Percentiles rank a stretch among this genome's conserved stretches.
phyloP scores from a whole-genome alignment of 208 protist species.

The Tritrichomonas musculus region DNA sequence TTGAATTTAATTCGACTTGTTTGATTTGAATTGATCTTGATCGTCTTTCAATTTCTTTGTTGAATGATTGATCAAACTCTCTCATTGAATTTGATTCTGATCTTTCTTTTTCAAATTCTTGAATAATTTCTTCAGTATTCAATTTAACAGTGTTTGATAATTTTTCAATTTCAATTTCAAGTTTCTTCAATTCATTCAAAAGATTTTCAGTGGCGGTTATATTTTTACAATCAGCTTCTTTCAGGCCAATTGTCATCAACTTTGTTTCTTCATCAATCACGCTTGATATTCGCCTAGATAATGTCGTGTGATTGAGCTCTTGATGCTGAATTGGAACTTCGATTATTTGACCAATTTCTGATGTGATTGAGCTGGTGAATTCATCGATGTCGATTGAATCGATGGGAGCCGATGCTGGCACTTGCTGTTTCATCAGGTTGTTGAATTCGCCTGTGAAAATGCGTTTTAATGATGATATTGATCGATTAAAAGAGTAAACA shows the following conservation, averaged over 20 bases:
- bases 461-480: neutral
- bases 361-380: neutral
- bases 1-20: neutral
- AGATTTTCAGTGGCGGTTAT: neutral
- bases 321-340: neutral
- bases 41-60: neutral
- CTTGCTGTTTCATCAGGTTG: neutral
- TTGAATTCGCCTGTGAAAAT: neutral
- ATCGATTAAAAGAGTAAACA: neutral
- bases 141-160: neutral
- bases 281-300: neutral
- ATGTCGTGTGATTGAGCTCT: neutral
- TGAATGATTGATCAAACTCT: neutral
- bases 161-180: neutral
- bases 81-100: neutral
- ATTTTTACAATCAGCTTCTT: neutral
- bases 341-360: neutral
- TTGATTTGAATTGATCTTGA: neutral
- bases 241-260: neutral
- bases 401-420: neutral
- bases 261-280: conserved; percentile 13
- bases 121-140: neutral
- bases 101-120: neutral
- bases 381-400: neutral
- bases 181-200: neutral